phyloP scores from a whole-genome alignment of 2,329 filamentous ascomycete genomes.

The Cercospora beticola region DNA sequence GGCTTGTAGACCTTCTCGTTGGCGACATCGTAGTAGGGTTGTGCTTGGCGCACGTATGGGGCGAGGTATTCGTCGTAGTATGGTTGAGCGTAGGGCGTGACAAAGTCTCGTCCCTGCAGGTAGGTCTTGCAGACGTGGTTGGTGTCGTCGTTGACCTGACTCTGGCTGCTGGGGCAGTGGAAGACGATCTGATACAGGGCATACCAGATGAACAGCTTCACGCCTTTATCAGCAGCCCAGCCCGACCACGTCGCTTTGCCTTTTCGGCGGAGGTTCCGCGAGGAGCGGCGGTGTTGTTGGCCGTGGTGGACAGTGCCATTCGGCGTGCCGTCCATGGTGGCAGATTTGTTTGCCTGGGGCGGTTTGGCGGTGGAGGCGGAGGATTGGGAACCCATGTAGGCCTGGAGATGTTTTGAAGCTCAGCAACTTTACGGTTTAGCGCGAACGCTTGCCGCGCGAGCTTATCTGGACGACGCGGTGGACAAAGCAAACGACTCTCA shows the following conservation, averaged over 20 bases:
- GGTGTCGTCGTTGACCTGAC: constrained; percentile 66
- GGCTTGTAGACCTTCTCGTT: constrained; percentile 67
- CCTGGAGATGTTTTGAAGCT: neutral
- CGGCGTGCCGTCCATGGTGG: constrained; percentile 26
- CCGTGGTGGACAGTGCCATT: constrained; percentile 20
- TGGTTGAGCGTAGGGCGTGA: constrained; percentile 74
- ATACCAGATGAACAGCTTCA: constrained; percentile 78
- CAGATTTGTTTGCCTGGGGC: constrained; percentile 11
- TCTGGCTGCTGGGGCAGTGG: constrained; percentile 71
- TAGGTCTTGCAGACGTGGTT: constrained; percentile 83
- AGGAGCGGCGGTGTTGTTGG: constrained; percentile 19
- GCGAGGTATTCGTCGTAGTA: constrained; percentile 84
- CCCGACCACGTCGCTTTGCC: constrained; percentile 23
- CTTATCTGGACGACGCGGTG: neutral
- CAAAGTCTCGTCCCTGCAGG: constrained; percentile 61
- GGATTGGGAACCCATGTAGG: constrained; percentile 4
- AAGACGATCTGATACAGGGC: constrained; percentile 77
- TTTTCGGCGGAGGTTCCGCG: constrained; percentile 20
- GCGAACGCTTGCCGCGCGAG: neutral
- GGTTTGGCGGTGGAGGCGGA: constrained; percentile 5
- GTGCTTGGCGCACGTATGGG: constrained; percentile 73
- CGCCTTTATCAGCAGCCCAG: constrained; percentile 32
- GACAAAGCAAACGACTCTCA: neutral
- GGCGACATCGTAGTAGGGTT: constrained; percentile 66
- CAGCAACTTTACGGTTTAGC: neutral